Evolutionary conservation across 257 asterid genomes (phyloP), one percentile per base, ranked within the genome.

Genomic region (Salvia rosmarinus): DNA sequence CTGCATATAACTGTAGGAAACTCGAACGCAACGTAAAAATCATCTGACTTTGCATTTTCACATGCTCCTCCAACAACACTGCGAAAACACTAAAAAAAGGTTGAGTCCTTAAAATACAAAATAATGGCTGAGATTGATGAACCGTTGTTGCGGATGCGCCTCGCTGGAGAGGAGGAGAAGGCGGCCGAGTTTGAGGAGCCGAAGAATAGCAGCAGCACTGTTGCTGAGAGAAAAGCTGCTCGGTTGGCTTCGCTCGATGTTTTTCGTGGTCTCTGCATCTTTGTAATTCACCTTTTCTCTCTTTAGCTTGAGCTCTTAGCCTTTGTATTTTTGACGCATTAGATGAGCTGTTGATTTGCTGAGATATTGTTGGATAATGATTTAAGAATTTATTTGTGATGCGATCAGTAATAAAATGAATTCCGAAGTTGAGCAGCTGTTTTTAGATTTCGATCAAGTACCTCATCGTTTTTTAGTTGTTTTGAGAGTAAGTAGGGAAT

Each of bases 211-310:
- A 40, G 73, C 58, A 35, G 35, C 69, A 19, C 55, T 50, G 73
- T 44, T 49, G 64, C 68, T 54, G 46, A 55, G 23, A 55, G 80
- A 12, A 86, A 67, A 67, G 14, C 89, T 61, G 74, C 81, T 71
- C 89, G 96, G 40, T 64, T 89, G 25, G 87, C 84, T 67, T 89
- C 95, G 46, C 89, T 89, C 66, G 96, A 89, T 72, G 96, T 87
- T 43, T 84, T 87, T 17, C 85, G 95, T 5, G 95, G 94, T 79
- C 91, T 89, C 49, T 87, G 85, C 75, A 90, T 89, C 74, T 73
- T 87, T 39, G 96, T 89, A 80, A 81, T 73, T 25, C 67, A 46
- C 6, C 57, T 49, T 47, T 55, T 77, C 30, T n/a, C 55, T 44
- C 49, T 35, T 14, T 25, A 43, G 56, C 54, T 35, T 37, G 4